Evolutionary conservation across 306 rosid genomes (phyloP).

Genomic region (Neltuma alba): DNA sequence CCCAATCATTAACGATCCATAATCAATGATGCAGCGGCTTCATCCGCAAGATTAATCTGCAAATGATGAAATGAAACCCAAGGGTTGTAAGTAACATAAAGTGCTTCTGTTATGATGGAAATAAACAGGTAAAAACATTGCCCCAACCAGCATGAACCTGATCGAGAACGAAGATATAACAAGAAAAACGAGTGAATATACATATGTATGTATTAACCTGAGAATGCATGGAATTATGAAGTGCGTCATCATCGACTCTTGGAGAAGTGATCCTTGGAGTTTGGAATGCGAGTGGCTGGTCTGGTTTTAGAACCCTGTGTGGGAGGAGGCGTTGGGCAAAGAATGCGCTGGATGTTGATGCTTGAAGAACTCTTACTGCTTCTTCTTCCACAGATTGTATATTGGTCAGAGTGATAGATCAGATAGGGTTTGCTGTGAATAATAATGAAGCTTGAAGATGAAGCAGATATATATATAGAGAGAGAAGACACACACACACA

Average conservation of each 20-base stretch:
- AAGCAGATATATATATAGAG: no score
- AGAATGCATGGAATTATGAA: not conserved
- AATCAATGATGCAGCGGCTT: not conserved
- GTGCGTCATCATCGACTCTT: not conserved
- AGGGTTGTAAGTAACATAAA: not conserved
- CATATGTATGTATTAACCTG: no score
- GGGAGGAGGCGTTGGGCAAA: not conserved
- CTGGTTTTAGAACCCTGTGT: not conserved
- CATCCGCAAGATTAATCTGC: not conserved
- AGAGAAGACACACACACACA: no score
- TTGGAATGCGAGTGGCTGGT: not conserved
- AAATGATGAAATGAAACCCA: not conserved
- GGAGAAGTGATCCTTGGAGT: not conserved
- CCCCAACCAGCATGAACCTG: no score
- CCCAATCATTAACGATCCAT: no score
- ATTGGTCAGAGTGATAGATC: not conserved
- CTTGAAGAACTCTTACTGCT: not conserved
- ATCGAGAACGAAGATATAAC: no score
- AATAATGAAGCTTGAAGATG: no score
- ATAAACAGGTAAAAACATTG: not conserved
- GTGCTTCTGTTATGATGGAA: not conserved
- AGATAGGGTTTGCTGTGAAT: not conserved
- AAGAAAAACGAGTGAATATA: no score
- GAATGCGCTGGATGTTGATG: not conserved
- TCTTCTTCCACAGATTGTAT: no score